Conservation (phyloP, 495 filamentous ascomycete species). For the Elasticomyces elasticus region DNA sequence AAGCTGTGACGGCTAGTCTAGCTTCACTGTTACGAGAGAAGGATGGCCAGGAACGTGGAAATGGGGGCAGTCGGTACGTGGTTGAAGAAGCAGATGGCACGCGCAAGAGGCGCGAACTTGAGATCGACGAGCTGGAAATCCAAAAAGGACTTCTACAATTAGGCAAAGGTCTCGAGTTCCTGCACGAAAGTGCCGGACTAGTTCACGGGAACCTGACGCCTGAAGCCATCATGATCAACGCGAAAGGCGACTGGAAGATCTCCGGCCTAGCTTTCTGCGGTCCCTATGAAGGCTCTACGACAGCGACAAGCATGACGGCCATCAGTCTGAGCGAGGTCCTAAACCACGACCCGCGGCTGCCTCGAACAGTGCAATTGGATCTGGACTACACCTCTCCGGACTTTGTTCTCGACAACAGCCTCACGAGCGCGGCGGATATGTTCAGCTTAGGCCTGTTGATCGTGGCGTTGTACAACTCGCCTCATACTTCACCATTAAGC, state of each 20-base stretch:
- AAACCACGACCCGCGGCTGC: conserved; percentile 74
- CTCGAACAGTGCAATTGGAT: conserved; percentile 72
- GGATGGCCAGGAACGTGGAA: conserved; percentile 74
- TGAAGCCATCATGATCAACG: conserved; percentile 88
- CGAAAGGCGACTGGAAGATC: conserved; percentile 97
- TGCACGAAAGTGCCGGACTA: conserved; percentile 89
- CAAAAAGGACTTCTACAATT: conserved; percentile 92
- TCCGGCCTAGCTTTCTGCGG: conserved; percentile 85
- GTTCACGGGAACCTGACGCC: conserved; percentile 93
- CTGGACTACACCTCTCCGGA: conserved; percentile 91
- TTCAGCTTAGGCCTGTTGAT: conserved; percentile 88
- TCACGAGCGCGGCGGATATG: conserved; percentile 72
- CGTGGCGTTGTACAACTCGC: conserved; percentile 83
- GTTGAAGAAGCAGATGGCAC: conserved; percentile 68
- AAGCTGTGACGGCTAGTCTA: conserved; percentile 79
- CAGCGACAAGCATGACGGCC: conserved; percentile 57
- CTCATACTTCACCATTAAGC: conserved; percentile 76
- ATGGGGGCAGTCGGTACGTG: conserved; percentile 67
- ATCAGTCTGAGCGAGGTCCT: conserved; percentile 76
- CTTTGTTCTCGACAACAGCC: conserved; percentile 77
- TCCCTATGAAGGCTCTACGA: conserved; percentile 57
- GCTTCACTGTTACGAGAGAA: conserved; percentile 75
- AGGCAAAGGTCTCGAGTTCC: conserved; percentile 87
- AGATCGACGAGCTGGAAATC: conserved; percentile 95
- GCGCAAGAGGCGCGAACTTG: conserved; percentile 62